A percentile compares a stretch with the other conserved stretches of the same genome.
Conservation (phyloP, 2,329 filamentous ascomycete genomes). For the Alternaria atra region DNA sequence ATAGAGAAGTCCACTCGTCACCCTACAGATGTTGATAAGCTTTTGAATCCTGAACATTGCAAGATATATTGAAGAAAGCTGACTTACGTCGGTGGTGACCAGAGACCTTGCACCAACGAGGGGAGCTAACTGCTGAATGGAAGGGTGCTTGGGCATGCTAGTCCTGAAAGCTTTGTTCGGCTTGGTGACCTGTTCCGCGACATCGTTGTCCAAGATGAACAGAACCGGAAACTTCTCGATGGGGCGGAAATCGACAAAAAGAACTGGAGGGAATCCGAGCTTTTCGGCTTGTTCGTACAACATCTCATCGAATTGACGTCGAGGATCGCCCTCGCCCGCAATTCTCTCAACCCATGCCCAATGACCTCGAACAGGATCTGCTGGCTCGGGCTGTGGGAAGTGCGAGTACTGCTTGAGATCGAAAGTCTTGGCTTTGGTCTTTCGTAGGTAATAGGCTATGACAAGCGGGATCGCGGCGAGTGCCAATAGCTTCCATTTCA, state of each 20-base stretch:
- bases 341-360: slow-evolving; percentile 30
- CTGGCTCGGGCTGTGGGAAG: slow-evolving; percentile 27
- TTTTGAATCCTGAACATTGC: not conserved
- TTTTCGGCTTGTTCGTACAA: slow-evolving; percentile 28
- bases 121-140: slow-evolving; percentile 23
- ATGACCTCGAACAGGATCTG: slow-evolving; percentile 25
- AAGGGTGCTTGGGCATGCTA: slow-evolving; percentile 30
- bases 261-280: slow-evolving; percentile 25
- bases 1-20: not conserved
- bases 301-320: slow-evolving; percentile 28
- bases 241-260: slow-evolving; percentile 27
- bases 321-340: slow-evolving; percentile 23
- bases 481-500: not conserved
- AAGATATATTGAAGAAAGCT: not conserved
- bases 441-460: not conserved
- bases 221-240: slow-evolving; percentile 25
- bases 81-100: slow-evolving; percentile 29
- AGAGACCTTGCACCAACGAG: slow-evolving; percentile 27
- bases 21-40: not conserved
- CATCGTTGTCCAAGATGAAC: slow-evolving; percentile 26
- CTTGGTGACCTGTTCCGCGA: slow-evolving; percentile 29
- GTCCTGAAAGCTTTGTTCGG: slow-evolving; percentile 20
- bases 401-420: slow-evolving; percentile 25
- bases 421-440: slow-evolving; percentile 1
- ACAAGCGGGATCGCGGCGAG: not conserved